Evolutionary conservation across 1,139 yeast genomes (phyloP), one percentile per base, ranked within the genome.

Genomic region (Zygosaccharomyces sapae): DNA sequence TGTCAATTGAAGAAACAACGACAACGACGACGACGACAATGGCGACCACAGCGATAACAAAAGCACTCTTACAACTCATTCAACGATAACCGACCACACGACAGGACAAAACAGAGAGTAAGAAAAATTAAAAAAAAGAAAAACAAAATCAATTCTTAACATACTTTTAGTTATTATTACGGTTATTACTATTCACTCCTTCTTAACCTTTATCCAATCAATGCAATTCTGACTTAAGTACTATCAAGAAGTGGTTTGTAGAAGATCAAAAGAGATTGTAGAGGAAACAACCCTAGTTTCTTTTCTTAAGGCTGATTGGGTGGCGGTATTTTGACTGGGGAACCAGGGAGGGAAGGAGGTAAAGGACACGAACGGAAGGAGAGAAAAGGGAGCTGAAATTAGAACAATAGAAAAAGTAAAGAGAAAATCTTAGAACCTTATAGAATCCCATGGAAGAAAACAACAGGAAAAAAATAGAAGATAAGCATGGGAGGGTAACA

Each of bases 101-200:
- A 18, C 25, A 31, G 34, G 18, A 8, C 3, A 31, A 31, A 31
- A 22, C 25, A 22, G 25, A 22, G 25, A 22, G 25, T 22, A 5
- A 22, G 7, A 22, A 22, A 31, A 31, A 31, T 4, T 7, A 31
- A 31, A 31, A 31, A n/a, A n/a, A 31, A 13, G 19, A 31, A 29
- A 3, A 29, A 29, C n/a, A 29, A 22, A 22, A 22, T 31, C 34
- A 31, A 60, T 74, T 73, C 71, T 68, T 57, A 52, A 20, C 30
- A 25, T 18, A 22, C 24, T 12, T 22, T 24, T 41, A 22, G 25
- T 22, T 22, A 22, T 33, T 19, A 31, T 33, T 33, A 18, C 20
- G 20, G 5, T 24, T 22, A 18, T 37, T 22, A 22, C 5, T 22
- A 37, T 37, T 27, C 20, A 13, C 29, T 27, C 34, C 25, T 22